A percentile compares a stretch with the other conserved stretches of the same genome.
Evolutionary conservation across 1,139 yeast species (phyloP).

Genomic region (Kurtzmaniella natalensis): DNA sequence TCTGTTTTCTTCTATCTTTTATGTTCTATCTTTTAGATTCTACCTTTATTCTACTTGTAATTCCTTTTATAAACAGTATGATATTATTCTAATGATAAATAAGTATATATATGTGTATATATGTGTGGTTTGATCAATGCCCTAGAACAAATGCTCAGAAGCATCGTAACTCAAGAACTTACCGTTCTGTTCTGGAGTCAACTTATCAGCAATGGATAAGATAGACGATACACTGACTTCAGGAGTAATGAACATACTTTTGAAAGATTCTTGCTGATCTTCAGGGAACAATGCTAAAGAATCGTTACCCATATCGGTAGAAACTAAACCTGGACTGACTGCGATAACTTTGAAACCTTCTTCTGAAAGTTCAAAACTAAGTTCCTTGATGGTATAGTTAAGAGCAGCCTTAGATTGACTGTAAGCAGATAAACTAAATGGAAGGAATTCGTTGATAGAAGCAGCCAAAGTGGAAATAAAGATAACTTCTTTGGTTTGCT

Average conservation of each 20-base stretch:
- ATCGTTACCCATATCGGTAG: constrained; percentile 17
- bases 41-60: no score
- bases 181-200: constrained; percentile 7
- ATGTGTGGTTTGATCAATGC: no score
- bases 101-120: no score
- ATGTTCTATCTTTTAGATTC: no score
- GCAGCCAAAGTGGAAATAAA: constrained; percentile 23
- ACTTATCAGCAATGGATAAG: constrained; percentile 4
- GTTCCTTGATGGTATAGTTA: constrained; percentile 4
- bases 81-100: no score
- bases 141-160: no score
- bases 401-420: constrained; percentile 25
- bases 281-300: neutral
- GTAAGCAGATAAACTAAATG: constrained; percentile 7
- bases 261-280: neutral
- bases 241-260: constrained; percentile 7
- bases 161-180: constrained; percentile 12
- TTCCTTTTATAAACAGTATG: no score
- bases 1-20: no score
- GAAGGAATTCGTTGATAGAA: constrained; percentile 13
- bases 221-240: constrained; percentile 9
- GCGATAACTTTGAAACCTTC: constrained; percentile 21
- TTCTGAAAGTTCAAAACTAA: constrained; percentile 8
- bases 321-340: constrained; percentile 29
- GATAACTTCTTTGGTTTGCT: constrained; percentile 17